Evolutionary conservation across 805 yeast genomes (phyloP), one percentile per base, ranked within the genome.

Genomic region (Tetrapisispora nanseiensis): DNA sequence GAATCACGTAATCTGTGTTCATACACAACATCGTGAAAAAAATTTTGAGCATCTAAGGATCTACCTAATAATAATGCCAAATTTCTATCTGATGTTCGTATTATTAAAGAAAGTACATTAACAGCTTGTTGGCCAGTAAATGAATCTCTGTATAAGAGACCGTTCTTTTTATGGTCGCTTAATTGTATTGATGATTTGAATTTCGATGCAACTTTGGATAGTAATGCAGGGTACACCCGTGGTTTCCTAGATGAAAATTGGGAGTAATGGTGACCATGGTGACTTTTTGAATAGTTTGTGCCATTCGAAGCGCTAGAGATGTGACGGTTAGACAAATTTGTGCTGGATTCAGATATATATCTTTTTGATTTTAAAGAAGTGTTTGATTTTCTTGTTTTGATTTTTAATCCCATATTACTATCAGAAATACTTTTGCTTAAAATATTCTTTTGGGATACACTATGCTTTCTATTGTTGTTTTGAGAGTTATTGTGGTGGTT

Each of bases 101-200:
- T 80, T 41, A 92, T 83, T 43, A 81, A 71, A 44, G 95, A 81
- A 46, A 92, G 78, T n/a, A 80, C 74, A 60, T 87, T 96, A 24
- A 92, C 95, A 1, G 97, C 96, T 62, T 86, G 92, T 19, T 85
- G 71, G 27, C 98, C 98, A 0, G 95, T 82, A 56, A 92, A 92
- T 0, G 97, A 81, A 57, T 89, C 94, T 57, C 94, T 82, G 63
- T 87, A 90, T 47, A 86, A 82, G 51, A 89, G 72, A 15, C 95
- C 96, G 65, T 89, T 90, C 57, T 90, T 92, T 57, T 82, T 82
- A 49, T 85, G 78, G 46, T 86, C 86, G 2, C 87, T 83, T 12
- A 84, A 59, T 19, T 75, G 75, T 24, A 87, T 72, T 19, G 78
- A 67, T 46, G 81, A 85, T 49, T 78, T 76, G 62, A 90, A 86